Evolutionary conservation across 345 rosid species (phyloP).

Genomic region (Eucalyptus lansdowneana): DNA sequence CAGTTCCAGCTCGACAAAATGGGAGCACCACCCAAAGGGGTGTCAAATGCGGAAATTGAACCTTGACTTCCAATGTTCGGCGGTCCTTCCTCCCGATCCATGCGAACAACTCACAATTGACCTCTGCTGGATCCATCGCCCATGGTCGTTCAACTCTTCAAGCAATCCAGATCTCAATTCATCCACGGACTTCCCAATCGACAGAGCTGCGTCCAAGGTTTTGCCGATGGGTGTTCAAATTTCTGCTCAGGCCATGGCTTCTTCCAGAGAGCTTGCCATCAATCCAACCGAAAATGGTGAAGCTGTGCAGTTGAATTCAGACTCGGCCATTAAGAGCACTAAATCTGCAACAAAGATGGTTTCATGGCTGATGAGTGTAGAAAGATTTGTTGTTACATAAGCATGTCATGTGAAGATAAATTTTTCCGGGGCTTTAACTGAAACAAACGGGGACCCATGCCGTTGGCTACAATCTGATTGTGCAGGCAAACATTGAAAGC

Average conservation of each 20-base stretch:
- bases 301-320: neutral
- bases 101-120: neutral
- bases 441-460: neutral
- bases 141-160: neutral
- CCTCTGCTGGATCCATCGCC: neutral
- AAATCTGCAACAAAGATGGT: neutral
- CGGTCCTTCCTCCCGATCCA: neutral
- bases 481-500: neutral
- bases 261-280: neutral
- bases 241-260: neutral
- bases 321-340: neutral
- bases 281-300: neutral
- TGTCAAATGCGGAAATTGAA: neutral
- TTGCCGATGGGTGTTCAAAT: neutral
- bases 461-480: neutral
- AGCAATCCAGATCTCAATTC: neutral
- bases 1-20: neutral
- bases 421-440: neutral
- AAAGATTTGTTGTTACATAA: neutral
- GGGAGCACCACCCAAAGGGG: neutral
- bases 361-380: neutral
- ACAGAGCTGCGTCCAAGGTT: neutral
- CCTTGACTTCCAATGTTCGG: neutral
- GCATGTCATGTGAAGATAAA: neutral
- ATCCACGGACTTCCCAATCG: neutral